Evolutionary conservation across 2,329 filamentous ascomycete genomes (phyloP), one percentile per base, ranked within the genome.

Genomic region (Pseudopyrenochaeta lycopersici): DNA sequence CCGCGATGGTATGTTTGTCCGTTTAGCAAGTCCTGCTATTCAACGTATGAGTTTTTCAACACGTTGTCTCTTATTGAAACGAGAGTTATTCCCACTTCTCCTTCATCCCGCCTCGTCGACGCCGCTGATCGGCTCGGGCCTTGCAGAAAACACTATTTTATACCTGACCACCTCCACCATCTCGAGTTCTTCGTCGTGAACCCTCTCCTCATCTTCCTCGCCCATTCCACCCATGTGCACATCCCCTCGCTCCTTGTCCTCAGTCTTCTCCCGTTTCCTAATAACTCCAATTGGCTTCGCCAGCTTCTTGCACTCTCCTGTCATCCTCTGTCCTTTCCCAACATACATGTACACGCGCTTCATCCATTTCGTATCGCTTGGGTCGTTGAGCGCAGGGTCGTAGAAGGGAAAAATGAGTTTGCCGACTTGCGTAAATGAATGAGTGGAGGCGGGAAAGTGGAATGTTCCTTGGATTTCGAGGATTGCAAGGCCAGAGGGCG

Each of bases 391-490:
- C 3, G 47, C 41, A 7, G 85, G 76, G 46, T 85, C 81, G 72
- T 93, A 91, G 64, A 91, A 84, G 1, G 92, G 92, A 67, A 96
- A 96, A 29, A 89, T 84, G 27, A 96, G 82, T 50, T 85, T 87
- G 29, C 92, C 92, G 60, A 96, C 82, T 21, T 81, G 77, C 1
- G 85, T 85, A 7, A 68, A 56, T 17, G 63, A 27, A 2, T 71
- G 56, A 15, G 76, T 56, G 4, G 70, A 43, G 61, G 46, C 78
- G 7, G 91, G 88, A 1, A 92, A 81, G 75, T 96, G 94, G 77
- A 99, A 88, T 12, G 87, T 91, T 56, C 93, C 95, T 80, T 99
- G 95, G 12, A 99, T 85, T 78, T 98, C 95, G 52, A 99, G 82
- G 40, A 99, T 82, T 15, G 94, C 94, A 35, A 97, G 85, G 45